Base-by-base conservation (phyloP, 1,284 basidiomycete genomes). In the Exsudoporus floridanus region DNA sequence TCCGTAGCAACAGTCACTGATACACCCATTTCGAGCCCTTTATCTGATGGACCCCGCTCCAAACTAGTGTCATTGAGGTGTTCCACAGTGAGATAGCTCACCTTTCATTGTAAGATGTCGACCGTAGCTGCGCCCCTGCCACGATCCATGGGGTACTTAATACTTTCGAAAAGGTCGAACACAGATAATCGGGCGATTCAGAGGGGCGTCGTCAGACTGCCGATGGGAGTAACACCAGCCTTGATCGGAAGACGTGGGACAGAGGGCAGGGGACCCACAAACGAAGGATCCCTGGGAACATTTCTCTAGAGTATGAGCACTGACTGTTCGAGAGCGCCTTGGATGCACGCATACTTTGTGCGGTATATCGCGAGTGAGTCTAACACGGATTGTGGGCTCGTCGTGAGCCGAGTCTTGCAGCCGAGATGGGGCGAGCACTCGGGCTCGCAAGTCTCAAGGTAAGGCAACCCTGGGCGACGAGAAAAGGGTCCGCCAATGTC, bases 81-180 rank as follows among this genome's bases (percentile, higher is more conserved):
- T 44, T 81, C 81, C 7, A 83, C 55, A 6, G 75, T 80, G 31
- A 87, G 71, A 44, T 45, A 62, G 47, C 70, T 74, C 41, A 64
- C 71, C 45, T 59, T 77, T 80, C 77, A 65, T 95, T 93, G 70
- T 83, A 88, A 30, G 70, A 69, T 77, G 14, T 79, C 79, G 21
- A 93, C 82, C 0, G 90, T 90, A 45, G 86, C 81, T 14, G 75
- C 78, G 59, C 92, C 89, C 35, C 75, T 73, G 1, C 89, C 89
- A 52, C 83, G 80, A 6, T 83, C 82, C 66, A 92, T 81, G 28
- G 93, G 78, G 69, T 77, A 91, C 66, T 88, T 88, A 5, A 88
- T 88, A 50, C 83, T 84, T 67, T 92, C 89, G 52, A 84, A 74
- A 46, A 92, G 78, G n/a, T 77, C 74, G 74, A 91, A 91, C 46